Conservation (phyloP, 129 eudicot genomes). For the Calendula officinalis region DNA sequence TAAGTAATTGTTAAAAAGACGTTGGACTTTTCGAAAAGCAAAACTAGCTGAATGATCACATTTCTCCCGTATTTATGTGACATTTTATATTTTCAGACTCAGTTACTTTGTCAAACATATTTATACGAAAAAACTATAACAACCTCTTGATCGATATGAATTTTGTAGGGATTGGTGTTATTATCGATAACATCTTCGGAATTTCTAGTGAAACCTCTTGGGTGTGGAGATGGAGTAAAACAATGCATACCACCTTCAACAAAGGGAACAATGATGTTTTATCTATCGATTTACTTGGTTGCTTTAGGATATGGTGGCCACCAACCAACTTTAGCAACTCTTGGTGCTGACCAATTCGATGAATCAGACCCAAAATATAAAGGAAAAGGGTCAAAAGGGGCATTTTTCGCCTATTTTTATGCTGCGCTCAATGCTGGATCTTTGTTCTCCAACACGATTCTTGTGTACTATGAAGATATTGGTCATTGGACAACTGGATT, state of each 20-base stretch:
- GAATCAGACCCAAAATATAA: conserved; percentile 41
- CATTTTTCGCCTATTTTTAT: conserved; percentile 72
- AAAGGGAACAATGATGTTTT: conserved; percentile 43
- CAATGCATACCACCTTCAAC: conserved; percentile 42
- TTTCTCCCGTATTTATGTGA: too few species aligned
- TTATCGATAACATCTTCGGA: conserved; percentile 68
- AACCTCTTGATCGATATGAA: neutral
- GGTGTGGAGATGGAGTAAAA: conserved; percentile 67
- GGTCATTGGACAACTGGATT: conserved; percentile 85
- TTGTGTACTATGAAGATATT: conserved; percentile 72
- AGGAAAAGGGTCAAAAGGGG: conserved; percentile 40
- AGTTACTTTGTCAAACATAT: too few species aligned
- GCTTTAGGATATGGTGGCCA: conserved; percentile 95
- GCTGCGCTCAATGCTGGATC: conserved; percentile 83
- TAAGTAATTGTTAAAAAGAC: too few species aligned
- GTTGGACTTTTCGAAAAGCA: too few species aligned
- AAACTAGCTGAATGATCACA: too few species aligned
- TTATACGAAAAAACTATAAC: neutral
- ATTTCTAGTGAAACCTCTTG: conserved; percentile 57
- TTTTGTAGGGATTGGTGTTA: conserved; percentile 56
- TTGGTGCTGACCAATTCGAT: conserved; percentile 85
- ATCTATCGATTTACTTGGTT: conserved; percentile 70
- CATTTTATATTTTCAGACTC: too few species aligned
- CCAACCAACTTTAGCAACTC: conserved; percentile 85
- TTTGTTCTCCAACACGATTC: conserved; percentile 65